Percentiles rank a stretch among this genome's conserved stretches.
These are phyloP conservation scores for Chlamydomonas schloesseri DNA, from an alignment of 139 green algal genomes.

Conservation along the genomic window DNA sequence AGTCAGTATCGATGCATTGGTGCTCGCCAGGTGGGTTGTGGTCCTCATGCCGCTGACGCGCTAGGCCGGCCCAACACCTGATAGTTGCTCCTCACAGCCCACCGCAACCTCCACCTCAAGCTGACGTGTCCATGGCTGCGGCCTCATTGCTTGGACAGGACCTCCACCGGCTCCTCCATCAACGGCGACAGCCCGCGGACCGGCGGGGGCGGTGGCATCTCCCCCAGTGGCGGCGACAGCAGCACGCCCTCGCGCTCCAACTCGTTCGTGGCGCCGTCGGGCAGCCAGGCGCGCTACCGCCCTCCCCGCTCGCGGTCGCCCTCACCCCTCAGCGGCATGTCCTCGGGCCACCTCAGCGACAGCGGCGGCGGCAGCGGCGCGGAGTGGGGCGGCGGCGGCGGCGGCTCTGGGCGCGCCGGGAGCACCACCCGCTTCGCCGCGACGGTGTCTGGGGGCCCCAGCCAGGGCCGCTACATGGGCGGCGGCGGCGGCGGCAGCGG, in stretches of 20 bases:
- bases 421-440: constrained; percentile 7
- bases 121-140: no score
- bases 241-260: constrained; percentile 16
- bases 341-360: background rate
- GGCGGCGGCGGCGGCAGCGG: background rate
- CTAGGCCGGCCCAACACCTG: no score
- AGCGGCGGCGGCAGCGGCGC: background rate
- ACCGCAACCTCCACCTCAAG: no score
- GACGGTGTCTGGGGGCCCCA: background rate
- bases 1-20: background rate
- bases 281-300: background rate
- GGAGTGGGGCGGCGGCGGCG: background rate
- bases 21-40: no score
- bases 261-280: constrained; percentile 19
- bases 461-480: background rate
- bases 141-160: no score
- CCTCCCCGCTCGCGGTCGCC: constrained; percentile 9
- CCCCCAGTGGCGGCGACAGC: background rate
- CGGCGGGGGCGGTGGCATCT: background rate
- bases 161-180: background rate
- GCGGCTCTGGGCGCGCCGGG: background rate
- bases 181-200: background rate
- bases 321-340: constrained; percentile 18
- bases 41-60: no score
- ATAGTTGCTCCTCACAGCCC: no score